Conservation (phyloP, 2,329 filamentous ascomycete species). For the Nemania sp. region DNA sequence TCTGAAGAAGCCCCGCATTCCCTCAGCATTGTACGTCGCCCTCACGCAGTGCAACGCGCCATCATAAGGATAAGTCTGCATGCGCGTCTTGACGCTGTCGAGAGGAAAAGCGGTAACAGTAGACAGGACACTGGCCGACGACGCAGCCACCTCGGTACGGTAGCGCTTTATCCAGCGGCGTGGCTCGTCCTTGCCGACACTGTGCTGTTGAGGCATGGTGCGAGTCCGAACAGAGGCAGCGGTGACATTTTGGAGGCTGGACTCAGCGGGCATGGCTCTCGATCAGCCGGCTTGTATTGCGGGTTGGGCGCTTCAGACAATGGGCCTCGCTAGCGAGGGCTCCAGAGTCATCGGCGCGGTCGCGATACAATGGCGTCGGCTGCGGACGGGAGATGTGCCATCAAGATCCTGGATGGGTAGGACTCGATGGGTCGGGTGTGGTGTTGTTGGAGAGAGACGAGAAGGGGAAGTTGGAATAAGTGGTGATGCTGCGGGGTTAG, state of each 20-base stretch:
- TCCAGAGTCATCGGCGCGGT: conserved; percentile 64
- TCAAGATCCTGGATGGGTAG: conserved; percentile 46
- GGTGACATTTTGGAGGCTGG: conserved; percentile 47
- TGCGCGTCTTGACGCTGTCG: conserved; percentile 86
- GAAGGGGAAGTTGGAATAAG: conserved; percentile 9
- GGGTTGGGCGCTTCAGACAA: conserved; percentile 48
- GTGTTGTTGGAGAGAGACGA: conserved; percentile 5
- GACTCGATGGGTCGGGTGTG: conserved; percentile 30
- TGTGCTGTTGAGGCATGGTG: conserved; percentile 47
- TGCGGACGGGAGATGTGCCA: conserved; percentile 57
- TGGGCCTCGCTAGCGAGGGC: conserved; percentile 55
- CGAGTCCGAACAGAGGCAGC: conserved; percentile 46
- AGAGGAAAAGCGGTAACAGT: conserved; percentile 83
- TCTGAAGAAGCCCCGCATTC: conserved; percentile 76
- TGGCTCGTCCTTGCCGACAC: conserved; percentile 38
- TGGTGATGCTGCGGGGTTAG: conserved; percentile 27
- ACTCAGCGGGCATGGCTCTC: conserved; percentile 45
- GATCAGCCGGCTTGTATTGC: conserved; percentile 44
- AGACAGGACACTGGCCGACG: conserved; percentile 74
- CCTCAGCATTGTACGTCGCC: conserved; percentile 76
- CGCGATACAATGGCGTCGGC: conserved; percentile 53
- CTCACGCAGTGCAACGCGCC: conserved; percentile 74
- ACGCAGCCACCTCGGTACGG: conserved; percentile 78
- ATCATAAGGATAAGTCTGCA: conserved; percentile 82
- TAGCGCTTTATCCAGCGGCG: conserved; percentile 71